phyloP scores from a whole-genome alignment of 495 filamentous ascomycete species.

The Bacidia gigantensis region DNA sequence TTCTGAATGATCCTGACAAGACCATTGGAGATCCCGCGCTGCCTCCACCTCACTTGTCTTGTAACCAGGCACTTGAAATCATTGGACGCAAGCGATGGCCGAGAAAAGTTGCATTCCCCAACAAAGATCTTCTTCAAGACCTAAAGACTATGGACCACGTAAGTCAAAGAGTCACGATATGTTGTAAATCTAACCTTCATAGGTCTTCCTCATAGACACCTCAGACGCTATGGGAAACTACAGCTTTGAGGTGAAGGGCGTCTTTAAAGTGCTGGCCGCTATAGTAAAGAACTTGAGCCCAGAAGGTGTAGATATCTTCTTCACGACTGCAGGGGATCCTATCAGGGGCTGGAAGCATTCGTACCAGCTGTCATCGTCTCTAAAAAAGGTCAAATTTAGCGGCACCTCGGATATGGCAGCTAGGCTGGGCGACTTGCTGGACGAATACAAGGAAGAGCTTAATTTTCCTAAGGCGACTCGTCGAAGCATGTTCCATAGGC shows the following conservation, averaged over 20 bases:
- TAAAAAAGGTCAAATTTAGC: neutral
- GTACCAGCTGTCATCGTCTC: neutral
- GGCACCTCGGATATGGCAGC: neutral
- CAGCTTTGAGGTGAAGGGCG: slow-evolving; percentile 15
- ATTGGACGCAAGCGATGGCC: neutral
- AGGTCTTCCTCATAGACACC: slow-evolving; percentile 30
- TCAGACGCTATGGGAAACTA: slow-evolving; percentile 22
- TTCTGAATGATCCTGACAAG: neutral
- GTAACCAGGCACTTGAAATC: neutral
- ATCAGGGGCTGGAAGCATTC: neutral
- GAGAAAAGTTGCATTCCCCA: neutral
- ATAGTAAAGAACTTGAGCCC: slow-evolving; percentile 23
- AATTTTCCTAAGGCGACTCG: neutral
- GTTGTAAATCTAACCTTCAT: neutral
- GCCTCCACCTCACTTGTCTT: neutral
- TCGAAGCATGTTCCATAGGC: neutral
- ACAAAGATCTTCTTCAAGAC: neutral
- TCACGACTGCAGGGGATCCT: slow-evolving; percentile 15
- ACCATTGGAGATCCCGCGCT: neutral
- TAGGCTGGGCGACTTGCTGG: neutral
- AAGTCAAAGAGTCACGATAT: neutral
- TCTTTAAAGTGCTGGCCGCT: slow-evolving; percentile 21
- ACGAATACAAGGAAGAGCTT: too few relatives aligned
- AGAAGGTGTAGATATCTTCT: slow-evolving; percentile 25
- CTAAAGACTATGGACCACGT: neutral